Percentiles rank a stretch among this genome's conserved stretches.
These are phyloP conservation scores for Yamadazyma kanchanaburiensis DNA, from an alignment of 1,139 yeast genomes.

Conservation along the genomic window DNA sequence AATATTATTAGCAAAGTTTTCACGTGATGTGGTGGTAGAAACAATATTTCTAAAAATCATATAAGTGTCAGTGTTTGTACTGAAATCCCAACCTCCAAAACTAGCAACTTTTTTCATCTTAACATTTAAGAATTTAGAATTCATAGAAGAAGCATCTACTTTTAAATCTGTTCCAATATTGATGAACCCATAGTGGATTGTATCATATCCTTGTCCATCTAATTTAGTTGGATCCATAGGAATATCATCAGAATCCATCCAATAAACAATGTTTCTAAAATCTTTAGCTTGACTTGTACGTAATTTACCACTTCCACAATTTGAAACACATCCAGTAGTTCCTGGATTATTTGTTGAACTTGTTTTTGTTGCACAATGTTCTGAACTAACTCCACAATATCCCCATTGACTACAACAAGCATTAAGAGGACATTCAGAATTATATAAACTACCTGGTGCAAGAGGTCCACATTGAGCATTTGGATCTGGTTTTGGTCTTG, in stretches of 20 bases:
- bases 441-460: conserved; percentile 13
- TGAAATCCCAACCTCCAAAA: conserved; percentile 16
- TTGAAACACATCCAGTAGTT: conserved; percentile 14
- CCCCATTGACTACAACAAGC: conserved; percentile 18
- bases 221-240: conserved; percentile 10
- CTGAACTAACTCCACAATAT: conserved; percentile 14
- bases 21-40: conserved; percentile 8
- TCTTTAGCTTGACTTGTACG: conserved; percentile 12
- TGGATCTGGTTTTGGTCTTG: conserved; percentile 11
- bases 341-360: conserved; percentile 9
- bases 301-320: conserved; percentile 17
- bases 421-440: conserved; percentile 13
- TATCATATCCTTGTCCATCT: conserved; percentile 7
- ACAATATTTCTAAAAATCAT: conserved; percentile 12
- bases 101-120: conserved; percentile 14
- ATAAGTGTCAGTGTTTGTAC: conserved; percentile 10
- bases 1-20: conserved; percentile 14
- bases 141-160: conserved; percentile 8
- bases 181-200: conserved; percentile 17
- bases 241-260: conserved; percentile 15
- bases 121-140: conserved; percentile 9
- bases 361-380: conserved; percentile 9
- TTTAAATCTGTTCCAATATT: conserved; percentile 12
- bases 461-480: conserved; percentile 16
- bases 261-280: conserved; percentile 17